Evolutionary conservation across 2,329 filamentous ascomycete species (phyloP).

Genomic region (Aureobasidium zeae): DNA sequence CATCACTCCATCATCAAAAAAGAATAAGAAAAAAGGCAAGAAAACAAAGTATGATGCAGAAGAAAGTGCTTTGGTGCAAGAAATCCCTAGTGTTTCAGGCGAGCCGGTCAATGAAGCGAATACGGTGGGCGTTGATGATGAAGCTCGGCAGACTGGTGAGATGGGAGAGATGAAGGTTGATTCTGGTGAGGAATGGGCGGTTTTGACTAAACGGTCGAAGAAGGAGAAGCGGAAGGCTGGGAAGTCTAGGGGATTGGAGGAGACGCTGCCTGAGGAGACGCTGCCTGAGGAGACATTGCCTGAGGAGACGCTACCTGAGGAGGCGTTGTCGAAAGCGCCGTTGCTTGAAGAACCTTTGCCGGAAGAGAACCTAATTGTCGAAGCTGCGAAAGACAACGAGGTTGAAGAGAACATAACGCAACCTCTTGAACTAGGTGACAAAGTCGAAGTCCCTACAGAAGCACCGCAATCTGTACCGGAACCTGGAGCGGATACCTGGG

Average conservation of each 20-base stretch:
- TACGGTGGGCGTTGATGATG: no score
- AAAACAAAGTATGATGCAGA: background rate
- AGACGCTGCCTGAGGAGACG: background rate
- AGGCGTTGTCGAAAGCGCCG: background rate
- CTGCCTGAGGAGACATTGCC: background rate
- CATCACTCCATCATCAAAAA: conserved; percentile 15
- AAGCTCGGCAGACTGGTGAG: no score
- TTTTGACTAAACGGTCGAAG: conserved; percentile 2
- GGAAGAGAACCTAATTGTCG: background rate
- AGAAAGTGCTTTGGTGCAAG: background rate
- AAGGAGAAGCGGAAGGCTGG: conserved; percentile 16
- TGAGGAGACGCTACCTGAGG: background rate
- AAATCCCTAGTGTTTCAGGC: no score
- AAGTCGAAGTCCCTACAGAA: background rate
- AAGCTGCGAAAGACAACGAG: background rate
- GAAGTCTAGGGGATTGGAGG: conserved; percentile 1
- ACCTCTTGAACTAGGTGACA: no score
- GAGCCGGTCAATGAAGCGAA: no score
- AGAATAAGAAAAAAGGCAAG: conserved; percentile 16
- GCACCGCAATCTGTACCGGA: background rate
- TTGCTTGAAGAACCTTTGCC: background rate
- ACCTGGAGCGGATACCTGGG: background rate
- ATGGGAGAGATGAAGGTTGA: no score
- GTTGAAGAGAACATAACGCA: background rate
- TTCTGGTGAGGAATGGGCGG: background rate